Conservation (phyloP, 2,329 filamentous ascomycete species). For the Paracoccidioides lutzii region DNA sequence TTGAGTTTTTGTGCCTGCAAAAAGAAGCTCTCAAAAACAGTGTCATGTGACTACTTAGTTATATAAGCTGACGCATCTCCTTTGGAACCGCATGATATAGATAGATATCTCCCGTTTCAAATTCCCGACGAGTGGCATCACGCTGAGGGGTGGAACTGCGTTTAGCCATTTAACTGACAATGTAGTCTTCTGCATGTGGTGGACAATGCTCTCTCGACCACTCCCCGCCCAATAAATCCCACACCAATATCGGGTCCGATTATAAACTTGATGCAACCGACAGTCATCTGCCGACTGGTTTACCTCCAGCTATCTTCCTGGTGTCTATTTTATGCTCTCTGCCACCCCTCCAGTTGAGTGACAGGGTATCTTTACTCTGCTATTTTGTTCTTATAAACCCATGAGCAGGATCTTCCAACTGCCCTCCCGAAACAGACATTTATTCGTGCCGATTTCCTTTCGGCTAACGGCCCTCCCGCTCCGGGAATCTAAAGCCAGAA, state of each 20-base stretch:
- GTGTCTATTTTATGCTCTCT: not conserved
- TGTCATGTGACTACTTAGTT: not conserved
- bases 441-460: not conserved
- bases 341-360: not conserved
- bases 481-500: conserved; percentile 2
- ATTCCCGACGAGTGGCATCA: not conserved
- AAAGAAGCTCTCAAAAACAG: not conserved
- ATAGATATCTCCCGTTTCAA: not conserved
- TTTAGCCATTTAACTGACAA: not conserved
- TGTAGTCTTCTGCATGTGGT: not conserved
- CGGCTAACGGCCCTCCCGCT: not conserved
- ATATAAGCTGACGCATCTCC: not conserved
- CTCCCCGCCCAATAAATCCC: not conserved
- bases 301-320: not conserved
- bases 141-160: not conserved
- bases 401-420: not conserved
- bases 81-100: not conserved
- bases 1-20: not conserved
- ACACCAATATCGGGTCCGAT: not conserved
- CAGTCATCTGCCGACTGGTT: not conserved
- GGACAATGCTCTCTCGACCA: not conserved
- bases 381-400: not conserved
- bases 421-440: not conserved
- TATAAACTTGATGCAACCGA: not conserved
- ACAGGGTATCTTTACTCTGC: not conserved